Conservation (phyloP, 768 basidiomycete species). For the Lactifluus echinatus region DNA sequence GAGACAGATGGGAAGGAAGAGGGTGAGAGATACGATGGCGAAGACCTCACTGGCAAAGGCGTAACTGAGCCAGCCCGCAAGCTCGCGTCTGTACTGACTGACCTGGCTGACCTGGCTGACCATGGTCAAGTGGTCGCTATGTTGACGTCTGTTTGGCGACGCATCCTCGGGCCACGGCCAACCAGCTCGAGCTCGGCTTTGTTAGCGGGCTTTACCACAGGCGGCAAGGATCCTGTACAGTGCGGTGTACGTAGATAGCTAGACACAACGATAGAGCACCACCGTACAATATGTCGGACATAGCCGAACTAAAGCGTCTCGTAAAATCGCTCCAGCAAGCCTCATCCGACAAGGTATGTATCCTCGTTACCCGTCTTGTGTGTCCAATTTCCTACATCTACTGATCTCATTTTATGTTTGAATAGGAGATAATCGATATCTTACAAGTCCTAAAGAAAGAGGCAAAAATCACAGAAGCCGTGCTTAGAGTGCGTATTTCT, state of each 20-base stretch:
- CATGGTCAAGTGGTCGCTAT: not conserved
- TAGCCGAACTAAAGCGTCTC: constrained; percentile 19
- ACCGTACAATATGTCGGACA: constrained; percentile 16
- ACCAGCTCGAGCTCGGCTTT: too few relatives aligned
- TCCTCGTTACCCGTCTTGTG: not conserved
- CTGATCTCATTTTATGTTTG: constrained; percentile 25
- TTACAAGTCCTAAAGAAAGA: constrained; percentile 57
- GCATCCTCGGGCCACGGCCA: too few relatives aligned
- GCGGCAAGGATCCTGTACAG: constrained; percentile 9
- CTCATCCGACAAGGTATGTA: constrained; percentile 15
- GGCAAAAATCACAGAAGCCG: constrained; percentile 57
- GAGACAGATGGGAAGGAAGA: constrained; percentile 76
- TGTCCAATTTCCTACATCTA: constrained; percentile 22
- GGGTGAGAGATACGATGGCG: constrained; percentile 68
- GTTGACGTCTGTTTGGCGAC: constrained; percentile 4
- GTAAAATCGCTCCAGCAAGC: constrained; percentile 21
- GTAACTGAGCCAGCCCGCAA: constrained; percentile 76
- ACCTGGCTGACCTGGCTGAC: not conserved
- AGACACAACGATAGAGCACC: constrained; percentile 3
- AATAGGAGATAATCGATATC: constrained; percentile 55
- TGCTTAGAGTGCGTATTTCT: constrained; percentile 56
- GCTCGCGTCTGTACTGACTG: constrained; percentile 25
- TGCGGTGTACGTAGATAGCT: constrained; percentile 18
- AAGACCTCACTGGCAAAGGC: constrained; percentile 84
- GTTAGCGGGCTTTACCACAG: not conserved